phyloP scores from a whole-genome alignment of 495 filamentous ascomycete species.

The Penicillium ucsense region DNA sequence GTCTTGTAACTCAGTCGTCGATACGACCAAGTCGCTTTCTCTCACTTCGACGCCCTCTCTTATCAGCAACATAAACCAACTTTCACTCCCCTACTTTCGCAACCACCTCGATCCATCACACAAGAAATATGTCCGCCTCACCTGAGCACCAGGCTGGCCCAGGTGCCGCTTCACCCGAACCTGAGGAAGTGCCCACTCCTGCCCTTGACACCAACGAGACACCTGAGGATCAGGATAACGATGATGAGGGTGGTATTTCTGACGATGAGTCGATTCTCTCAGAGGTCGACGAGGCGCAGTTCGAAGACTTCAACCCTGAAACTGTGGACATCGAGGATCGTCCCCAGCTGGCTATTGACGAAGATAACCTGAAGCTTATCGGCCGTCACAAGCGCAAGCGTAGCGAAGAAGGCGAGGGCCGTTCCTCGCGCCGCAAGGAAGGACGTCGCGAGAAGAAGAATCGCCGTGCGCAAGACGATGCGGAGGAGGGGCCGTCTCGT shows the following conservation, averaged over 20 bases:
- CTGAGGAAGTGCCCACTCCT: slow-evolving; percentile 15
- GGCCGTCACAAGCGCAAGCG: slow-evolving; percentile 76
- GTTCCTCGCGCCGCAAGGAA: slow-evolving; percentile 57
- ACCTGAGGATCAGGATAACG: slow-evolving; percentile 7
- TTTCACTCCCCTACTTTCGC: not conserved
- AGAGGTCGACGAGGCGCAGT: slow-evolving; percentile 91
- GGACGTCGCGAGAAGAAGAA: slow-evolving; percentile 70
- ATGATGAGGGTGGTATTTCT: slow-evolving; percentile 32
- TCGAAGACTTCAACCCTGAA: slow-evolving; percentile 80
- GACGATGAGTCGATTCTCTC: slow-evolving; percentile 83
- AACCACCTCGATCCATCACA: not conserved
- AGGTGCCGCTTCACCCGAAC: slow-evolving; percentile 13
- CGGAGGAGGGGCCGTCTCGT: slow-evolving; percentile 48
- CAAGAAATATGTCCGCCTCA: slow-evolving; percentile 29
- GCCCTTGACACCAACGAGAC: slow-evolving; percentile 20
- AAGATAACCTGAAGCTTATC: slow-evolving; percentile 69
- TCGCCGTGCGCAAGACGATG: slow-evolving; percentile 42
- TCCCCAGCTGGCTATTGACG: slow-evolving; percentile 72
- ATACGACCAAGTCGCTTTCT: not conserved
- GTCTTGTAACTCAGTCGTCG: not conserved
- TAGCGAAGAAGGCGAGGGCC: slow-evolving; percentile 45
- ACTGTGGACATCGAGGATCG: slow-evolving; percentile 69
- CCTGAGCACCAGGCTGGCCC: slow-evolving; percentile 22
- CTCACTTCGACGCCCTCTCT: not conserved
- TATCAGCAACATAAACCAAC: not conserved